Evolutionary conservation across 2,329 filamentous ascomycete genomes (phyloP).

Genomic region (Alternaria atra): DNA sequence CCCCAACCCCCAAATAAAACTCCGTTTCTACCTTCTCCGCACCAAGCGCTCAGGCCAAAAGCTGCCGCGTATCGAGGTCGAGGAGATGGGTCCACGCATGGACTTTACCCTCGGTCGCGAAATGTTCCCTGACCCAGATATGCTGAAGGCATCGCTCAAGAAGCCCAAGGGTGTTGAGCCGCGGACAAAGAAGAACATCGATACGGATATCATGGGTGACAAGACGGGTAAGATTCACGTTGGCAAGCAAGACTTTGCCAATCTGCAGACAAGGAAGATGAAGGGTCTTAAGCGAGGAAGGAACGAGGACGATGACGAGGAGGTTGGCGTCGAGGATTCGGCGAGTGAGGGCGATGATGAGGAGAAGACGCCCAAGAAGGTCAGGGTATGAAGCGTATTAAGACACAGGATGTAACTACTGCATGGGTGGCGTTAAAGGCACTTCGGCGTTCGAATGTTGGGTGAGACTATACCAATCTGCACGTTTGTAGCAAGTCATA

Average conservation of each 20-base stretch:
- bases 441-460: conserved; percentile 30
- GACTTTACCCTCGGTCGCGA: conserved; percentile 87
- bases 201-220: conserved; percentile 90
- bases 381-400: conserved; percentile 22
- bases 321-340: conserved; percentile 31
- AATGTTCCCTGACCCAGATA: conserved; percentile 77
- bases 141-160: conserved; percentile 91
- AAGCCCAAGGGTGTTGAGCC: conserved; percentile 79
- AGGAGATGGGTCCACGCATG: conserved; percentile 94
- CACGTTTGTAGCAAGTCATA: conserved; percentile 13
- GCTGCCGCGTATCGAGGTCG: conserved; percentile 88
- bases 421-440: conserved; percentile 45
- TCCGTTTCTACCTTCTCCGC: conserved; percentile 85
- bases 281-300: conserved; percentile 92
- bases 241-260: conserved; percentile 85
- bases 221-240: conserved; percentile 94
- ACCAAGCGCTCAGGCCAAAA: conserved; percentile 89
- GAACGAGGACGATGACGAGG: conserved; percentile 45
- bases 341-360: conserved; percentile 31
- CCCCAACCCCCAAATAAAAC: conserved; percentile 61
- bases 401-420: conserved; percentile 17
- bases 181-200: conserved; percentile 94
- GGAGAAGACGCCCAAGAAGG: conserved; percentile 40
- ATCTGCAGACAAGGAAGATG: conserved; percentile 97
- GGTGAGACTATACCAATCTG: conserved; percentile 36